A percentile compares a stretch with the other conserved stretches of the same genome.
These are phyloP conservation scores for Limnanthes douglasii DNA, from an alignment of 345 rosid genomes.

Conservation along the genomic window DNA sequence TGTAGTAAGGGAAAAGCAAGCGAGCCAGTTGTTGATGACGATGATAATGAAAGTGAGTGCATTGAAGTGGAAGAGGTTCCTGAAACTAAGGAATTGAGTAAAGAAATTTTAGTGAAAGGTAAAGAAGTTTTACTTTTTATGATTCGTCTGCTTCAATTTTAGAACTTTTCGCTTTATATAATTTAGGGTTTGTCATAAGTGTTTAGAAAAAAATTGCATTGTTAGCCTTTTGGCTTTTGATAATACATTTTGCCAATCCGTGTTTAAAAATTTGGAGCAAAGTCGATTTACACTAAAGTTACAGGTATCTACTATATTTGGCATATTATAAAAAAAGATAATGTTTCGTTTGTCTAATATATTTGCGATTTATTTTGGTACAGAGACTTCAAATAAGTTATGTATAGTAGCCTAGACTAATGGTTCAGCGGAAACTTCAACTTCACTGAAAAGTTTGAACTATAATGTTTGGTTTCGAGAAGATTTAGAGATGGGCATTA, in stretches of 20 bases:
- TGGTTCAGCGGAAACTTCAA: slow-evolving; percentile 13
- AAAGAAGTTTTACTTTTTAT: slow-evolving; percentile 5
- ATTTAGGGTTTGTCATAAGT: slow-evolving; percentile 5
- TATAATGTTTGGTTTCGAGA: slow-evolving; percentile 98
- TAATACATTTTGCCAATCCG: not conserved
- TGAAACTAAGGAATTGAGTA: slow-evolving; percentile 15
- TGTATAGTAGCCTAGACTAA: slow-evolving; percentile 23
- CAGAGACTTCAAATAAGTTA: too few relatives aligned
- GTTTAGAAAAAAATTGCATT: not conserved
- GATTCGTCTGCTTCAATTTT: not conserved
- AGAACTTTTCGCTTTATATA: not conserved
- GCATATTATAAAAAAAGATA: not conserved
- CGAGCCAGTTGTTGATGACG: slow-evolving; percentile 16
- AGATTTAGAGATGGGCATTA: too few relatives aligned
- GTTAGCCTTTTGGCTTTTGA: not conserved
- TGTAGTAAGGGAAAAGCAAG: slow-evolving; percentile 45
- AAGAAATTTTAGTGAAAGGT: slow-evolving; percentile 23
- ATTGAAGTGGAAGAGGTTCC: slow-evolving; percentile 11
- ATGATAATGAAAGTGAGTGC: slow-evolving; percentile 11
- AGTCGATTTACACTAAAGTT: not conserved
- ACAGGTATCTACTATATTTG: not conserved
- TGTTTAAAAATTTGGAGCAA: not conserved
- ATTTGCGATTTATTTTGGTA: too few relatives aligned
- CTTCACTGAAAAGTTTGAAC: slow-evolving; percentile 57
- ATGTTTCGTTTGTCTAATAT: slow-evolving; percentile 1